Percentiles rank a stretch among this genome's conserved stretches.
phyloP scores from a whole-genome alignment of 441 rosid species.

The Syzygium malaccense region DNA sequence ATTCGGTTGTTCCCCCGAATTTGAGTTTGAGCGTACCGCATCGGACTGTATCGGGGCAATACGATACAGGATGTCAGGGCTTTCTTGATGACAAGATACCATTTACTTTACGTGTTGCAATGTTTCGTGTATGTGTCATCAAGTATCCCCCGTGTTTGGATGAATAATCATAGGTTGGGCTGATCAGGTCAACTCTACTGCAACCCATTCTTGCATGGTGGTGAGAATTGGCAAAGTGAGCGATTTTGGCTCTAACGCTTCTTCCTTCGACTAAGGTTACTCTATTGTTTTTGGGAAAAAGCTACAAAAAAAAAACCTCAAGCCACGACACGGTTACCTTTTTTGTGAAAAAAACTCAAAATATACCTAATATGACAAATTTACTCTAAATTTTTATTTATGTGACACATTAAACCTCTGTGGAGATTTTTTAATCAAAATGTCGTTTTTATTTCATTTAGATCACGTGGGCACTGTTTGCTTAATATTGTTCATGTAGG shows the following conservation, averaged over 20 bases:
- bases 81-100: not conserved
- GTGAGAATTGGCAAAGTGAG: not conserved
- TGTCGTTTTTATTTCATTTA: too few species aligned
- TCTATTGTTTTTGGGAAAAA: not conserved
- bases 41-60: not conserved
- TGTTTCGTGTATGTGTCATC: not conserved
- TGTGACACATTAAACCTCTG: too few species aligned
- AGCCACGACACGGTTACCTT: too few species aligned
- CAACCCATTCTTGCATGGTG: not conserved
- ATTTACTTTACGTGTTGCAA: not conserved
- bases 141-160: not conserved
- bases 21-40: not conserved
- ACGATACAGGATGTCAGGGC: not conserved
- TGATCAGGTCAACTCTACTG: not conserved
- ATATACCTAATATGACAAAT: too few species aligned
- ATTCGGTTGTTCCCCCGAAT: not conserved
- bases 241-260: not conserved
- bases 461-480: too few species aligned
- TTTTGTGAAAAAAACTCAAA: too few species aligned
- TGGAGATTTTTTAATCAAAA: too few species aligned
- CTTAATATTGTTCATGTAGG: too few species aligned
- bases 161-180: not conserved
- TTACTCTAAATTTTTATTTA: too few species aligned
- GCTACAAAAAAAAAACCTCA: too few species aligned
- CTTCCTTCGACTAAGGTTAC: not conserved